Evolutionary conservation across 2,329 filamentous ascomycete species (phyloP).

Genomic region (Byssothecium circinans): DNA sequence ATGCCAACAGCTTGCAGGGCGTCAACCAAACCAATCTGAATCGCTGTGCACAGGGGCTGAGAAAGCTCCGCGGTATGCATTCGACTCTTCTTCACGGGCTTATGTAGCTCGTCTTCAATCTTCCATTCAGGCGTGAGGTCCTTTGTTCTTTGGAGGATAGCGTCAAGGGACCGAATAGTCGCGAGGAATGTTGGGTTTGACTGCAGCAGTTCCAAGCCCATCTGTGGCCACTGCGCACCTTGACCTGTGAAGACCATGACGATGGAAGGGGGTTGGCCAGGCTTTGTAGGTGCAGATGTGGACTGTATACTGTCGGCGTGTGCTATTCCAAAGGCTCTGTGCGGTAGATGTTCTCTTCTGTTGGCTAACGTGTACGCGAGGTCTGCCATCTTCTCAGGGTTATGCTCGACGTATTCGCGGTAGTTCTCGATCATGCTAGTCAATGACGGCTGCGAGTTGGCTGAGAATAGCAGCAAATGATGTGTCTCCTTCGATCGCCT

Average conservation of each 20-base stretch:
- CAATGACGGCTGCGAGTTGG: conserved; percentile 16
- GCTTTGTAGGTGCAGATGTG: not conserved
- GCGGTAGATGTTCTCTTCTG: conserved; percentile 11
- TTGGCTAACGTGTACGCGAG: conserved; percentile 20
- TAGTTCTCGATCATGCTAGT: conserved; percentile 2
- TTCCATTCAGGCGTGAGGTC: conserved; percentile 8
- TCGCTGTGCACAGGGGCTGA: conserved; percentile 25
- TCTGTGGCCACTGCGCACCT: conserved; percentile 25
- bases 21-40: conserved; percentile 25
- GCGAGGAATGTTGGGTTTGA: conserved; percentile 5
- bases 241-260: conserved; percentile 30
- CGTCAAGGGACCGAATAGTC: conserved; percentile 7
- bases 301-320: not conserved
- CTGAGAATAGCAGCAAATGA: conserved; percentile 20
- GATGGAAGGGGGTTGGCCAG: not conserved
- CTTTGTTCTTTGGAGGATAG: conserved; percentile 1
- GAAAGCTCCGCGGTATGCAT: conserved; percentile 3
- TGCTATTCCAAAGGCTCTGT: conserved; percentile 14
- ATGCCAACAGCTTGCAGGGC: conserved; percentile 9
- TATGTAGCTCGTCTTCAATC: conserved; percentile 14
- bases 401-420: not conserved
- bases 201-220: conserved; percentile 13
- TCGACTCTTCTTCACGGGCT: conserved; percentile 5
- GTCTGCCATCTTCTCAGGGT: not conserved
- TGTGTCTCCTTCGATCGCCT: not conserved